phyloP scores from a whole-genome alignment of 2,329 filamentous ascomycete species.

The Plectosphaerella cucumerina region DNA sequence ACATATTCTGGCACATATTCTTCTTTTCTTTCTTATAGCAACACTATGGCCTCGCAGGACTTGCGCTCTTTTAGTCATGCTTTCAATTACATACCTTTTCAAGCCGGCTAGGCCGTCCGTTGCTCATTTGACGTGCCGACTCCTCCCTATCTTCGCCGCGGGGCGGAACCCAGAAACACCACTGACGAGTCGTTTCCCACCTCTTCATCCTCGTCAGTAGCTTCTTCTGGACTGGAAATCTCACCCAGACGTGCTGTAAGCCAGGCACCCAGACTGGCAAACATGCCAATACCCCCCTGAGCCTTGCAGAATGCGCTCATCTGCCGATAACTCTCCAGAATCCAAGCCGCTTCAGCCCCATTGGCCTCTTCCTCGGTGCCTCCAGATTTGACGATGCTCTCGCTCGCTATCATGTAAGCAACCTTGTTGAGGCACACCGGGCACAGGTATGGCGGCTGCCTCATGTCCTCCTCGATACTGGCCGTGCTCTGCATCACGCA shows the following conservation, averaged over 20 bases:
- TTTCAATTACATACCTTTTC: too few species aligned
- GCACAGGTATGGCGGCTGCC: slow-evolving; percentile 62
- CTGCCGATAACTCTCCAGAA: slow-evolving; percentile 27
- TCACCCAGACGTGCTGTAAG: slow-evolving; percentile 13
- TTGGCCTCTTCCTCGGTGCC: slow-evolving; percentile 14
- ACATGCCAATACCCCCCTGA: slow-evolving; percentile 36
- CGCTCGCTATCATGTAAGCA: slow-evolving; percentile 22
- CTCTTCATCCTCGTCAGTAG: background rate
- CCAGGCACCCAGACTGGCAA: slow-evolving; percentile 42
- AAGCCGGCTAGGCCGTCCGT: too few species aligned
- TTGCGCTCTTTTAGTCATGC: too few species aligned
- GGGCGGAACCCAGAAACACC: background rate
- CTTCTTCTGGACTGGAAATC: background rate
- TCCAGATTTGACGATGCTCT: slow-evolving; percentile 10
- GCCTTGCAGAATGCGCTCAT: slow-evolving; percentile 36
- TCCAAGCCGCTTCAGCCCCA: slow-evolving; percentile 13
- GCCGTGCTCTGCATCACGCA: slow-evolving; percentile 61
- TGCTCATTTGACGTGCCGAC: too few species aligned
- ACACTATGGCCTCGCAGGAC: too few species aligned
- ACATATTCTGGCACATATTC: too few species aligned
- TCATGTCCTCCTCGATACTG: slow-evolving; percentile 50
- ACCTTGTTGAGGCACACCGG: slow-evolving; percentile 56
- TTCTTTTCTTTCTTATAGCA: too few species aligned
- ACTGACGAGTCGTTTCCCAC: background rate
- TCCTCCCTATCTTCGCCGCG: background rate